Base-by-base conservation (phyloP, 768 basidiomycete genomes). In the Chlorophyllum brunneum region DNA sequence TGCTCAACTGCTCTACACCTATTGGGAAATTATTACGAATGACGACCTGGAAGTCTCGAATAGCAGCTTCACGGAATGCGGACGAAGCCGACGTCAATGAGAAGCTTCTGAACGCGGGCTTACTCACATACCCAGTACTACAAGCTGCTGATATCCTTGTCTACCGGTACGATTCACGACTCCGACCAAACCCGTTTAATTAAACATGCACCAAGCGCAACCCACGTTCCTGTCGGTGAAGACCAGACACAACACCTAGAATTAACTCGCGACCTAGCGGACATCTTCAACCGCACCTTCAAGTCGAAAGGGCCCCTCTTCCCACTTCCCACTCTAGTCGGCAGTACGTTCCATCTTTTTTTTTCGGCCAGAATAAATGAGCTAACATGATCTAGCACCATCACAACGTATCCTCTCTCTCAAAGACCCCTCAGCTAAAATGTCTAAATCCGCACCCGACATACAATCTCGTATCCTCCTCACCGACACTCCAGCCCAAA, bases 171-270 rank as follows among this genome's bases (percentile, higher is more conserved):
- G 80, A 44, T 27, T 11, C 54, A 2, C 5, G 15, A 13, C 7
- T 31, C 4, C 37, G 18, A 18, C 27, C 22, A 3, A 5, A 13
- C n/a, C 7, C 26, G 0, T 18, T 24, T 11, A 34, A n/a, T 22
- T 24, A 7, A 31, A 10, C 49, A 52, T 3, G 57, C 38, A 26
- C 5, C 1, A 56, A 92, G 94, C 59, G 82, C 93, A 2, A 95
- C 93, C 0, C 89, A 94, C 64, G 88, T 98, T 1, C 95, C 95
- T 0, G 95, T 98, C 4, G 95, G 95, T 22, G 94, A 98, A 61
- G 95, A 98, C 65, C 95, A 98, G 63, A 81, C 83, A 18, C 95
- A 98, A 70, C 95, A 98, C 62, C 79, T 98, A 36, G 94, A 97
- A 61, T 81, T 98, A 0, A 79, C 80, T 15, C 83, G 92, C 26